These are phyloP conservation scores for Scheffersomyces segobiensis DNA, from an alignment of 1,139 yeast genomes.

Conservation along the genomic window DNA sequence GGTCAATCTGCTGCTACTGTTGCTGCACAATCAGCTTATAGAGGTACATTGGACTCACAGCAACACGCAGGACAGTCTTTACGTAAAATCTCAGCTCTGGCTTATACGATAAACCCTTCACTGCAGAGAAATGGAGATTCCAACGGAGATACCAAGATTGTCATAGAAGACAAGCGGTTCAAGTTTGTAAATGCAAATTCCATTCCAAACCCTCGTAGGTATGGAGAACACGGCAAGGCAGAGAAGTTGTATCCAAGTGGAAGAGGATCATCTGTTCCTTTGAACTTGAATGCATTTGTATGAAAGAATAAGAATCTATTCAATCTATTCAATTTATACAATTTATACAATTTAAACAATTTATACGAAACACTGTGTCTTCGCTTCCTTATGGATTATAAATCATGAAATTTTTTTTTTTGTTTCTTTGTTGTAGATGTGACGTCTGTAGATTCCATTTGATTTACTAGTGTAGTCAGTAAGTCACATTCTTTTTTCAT, in stretches of 20 bases:
- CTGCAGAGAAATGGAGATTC: conserved; percentile 14
- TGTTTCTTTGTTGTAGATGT: too few species aligned
- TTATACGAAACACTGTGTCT: too few species aligned
- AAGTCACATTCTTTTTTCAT: too few species aligned
- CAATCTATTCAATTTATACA: too few species aligned
- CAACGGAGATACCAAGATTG: conserved; percentile 26
- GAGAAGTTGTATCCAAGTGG: conserved; percentile 92
- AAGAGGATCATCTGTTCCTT: conserved; percentile 90
- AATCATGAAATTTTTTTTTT: too few species aligned
- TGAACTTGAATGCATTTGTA: conserved; percentile 50
- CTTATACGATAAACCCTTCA: conserved; percentile 50
- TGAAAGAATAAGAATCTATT: neutral
- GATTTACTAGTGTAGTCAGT: too few species aligned
- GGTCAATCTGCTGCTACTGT: conserved; percentile 8
- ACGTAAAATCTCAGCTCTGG: conserved; percentile 57
- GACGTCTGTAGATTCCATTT: too few species aligned
- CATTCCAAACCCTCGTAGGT: conserved; percentile 81
- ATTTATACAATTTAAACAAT: too few species aligned
- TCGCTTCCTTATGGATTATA: too few species aligned
- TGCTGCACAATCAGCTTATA: conserved; percentile 8
- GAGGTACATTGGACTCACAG: conserved; percentile 38
- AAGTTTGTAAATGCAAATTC: conserved; percentile 67
- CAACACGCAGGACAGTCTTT: conserved; percentile 52
- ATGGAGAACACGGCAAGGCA: conserved; percentile 50
- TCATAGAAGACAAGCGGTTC: conserved; percentile 75